Percentiles rank a stretch among this genome's conserved stretches.
phyloP scores from a whole-genome alignment of 345 rosid genomes.

The Hirschfeldia incana region DNA sequence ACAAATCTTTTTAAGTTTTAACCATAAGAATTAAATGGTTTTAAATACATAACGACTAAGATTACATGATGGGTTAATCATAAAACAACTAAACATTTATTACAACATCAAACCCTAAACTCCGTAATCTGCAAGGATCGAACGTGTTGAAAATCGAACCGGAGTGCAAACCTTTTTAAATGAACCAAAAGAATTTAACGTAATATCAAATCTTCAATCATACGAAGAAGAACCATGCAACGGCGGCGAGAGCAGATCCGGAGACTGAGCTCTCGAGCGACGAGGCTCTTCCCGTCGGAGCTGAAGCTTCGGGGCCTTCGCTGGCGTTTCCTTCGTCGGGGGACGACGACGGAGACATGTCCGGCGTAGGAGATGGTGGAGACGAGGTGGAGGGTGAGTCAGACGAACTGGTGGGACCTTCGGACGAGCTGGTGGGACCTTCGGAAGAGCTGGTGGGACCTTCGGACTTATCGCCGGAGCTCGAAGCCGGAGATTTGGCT shows the following conservation, averaged over 20 bases:
- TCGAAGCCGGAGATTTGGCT: constrained; percentile 28
- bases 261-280: constrained; percentile 20
- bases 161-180: background rate
- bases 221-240: constrained; percentile 35
- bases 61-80: constrained; percentile 10
- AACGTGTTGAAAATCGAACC: constrained; percentile 4
- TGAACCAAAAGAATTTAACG: background rate
- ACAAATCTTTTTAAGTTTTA: background rate
- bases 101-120: constrained; percentile 24
- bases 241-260: constrained; percentile 12
- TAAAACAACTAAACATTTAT: constrained; percentile 23
- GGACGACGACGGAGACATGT: constrained; percentile 28
- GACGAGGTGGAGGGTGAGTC: constrained; percentile 29
- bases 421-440: constrained; percentile 25
- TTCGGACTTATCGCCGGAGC: constrained; percentile 26
- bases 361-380: constrained; percentile 40
- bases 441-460: constrained; percentile 12
- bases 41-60: constrained; percentile 5
- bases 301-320: constrained; percentile 23
- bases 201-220: constrained; percentile 11
- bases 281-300: constrained; percentile 22
- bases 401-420: background rate
- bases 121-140: constrained; percentile 26
- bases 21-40: constrained; percentile 12
- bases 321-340: constrained; percentile 6